Evolutionary conservation across 2,329 filamentous ascomycete genomes (phyloP), one percentile per base, ranked within the genome.

Genomic region (Aspergillus amoenus): DNA sequence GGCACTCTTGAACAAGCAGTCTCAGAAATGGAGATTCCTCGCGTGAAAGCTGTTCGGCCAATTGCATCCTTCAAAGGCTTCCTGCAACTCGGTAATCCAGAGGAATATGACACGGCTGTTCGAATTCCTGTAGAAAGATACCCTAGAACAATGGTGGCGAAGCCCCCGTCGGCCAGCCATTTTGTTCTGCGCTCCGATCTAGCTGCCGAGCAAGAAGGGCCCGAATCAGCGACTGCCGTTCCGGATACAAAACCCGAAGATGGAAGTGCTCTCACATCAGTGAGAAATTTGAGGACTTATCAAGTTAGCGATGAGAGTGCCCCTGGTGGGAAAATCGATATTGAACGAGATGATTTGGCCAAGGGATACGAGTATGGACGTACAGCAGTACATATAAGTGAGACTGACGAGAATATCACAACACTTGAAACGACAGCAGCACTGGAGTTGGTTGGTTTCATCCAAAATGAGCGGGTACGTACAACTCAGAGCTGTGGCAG

Each of bases 291-390:
- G n/a, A 85, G 90, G 42, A 85, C 85, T 1, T 99, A 97, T 74
- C 88, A 88, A 66, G 84, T 97, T 58, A 84, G 88, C 39, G 90
- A 97, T 60, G 83, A 88, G 5, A 79, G 83, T 40, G 87, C 86
- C 0, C 86, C 88, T 0, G 91, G 90, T 15, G 89, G 90, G 12
- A 96, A 93, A 75, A 83, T 82, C 53, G 91, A 96, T 52, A 87
- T 99, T 24, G 85, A 89, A 27, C 86, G 86, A 57, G 92, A 96
- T 13, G 85, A 91, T 15, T 81, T 99, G 39, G 91, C 91, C n/a
- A 96, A 92, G 71, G 94, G 94, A 0, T 99, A 93, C 68, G 88
- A 91, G 68, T 99, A 99, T 70, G 94, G 94, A 45, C 84, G 92
- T 56, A 97, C 93, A 0, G 91, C 90, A 2, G 93, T 99, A 1